A percentile compares a stretch with the other conserved stretches of the same genome.
Conservation (phyloP, 2,329 filamentous ascomycete species). For the Calonectria pauciramosa region DNA sequence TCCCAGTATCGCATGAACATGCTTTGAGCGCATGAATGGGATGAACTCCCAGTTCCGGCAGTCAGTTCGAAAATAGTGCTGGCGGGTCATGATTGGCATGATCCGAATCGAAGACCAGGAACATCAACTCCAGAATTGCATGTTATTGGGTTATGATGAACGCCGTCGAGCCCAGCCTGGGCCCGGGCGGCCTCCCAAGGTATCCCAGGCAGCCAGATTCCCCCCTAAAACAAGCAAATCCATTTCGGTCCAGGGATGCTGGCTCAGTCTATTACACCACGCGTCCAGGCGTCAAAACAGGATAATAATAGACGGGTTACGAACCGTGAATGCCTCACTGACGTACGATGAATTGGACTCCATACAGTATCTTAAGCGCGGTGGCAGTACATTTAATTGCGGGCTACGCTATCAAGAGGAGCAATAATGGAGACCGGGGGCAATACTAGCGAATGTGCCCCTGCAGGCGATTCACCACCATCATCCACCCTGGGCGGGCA, state of each 20-base stretch:
- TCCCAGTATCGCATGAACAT: slow-evolving; percentile 3
- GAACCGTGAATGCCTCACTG: not conserved
- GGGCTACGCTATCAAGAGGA: slow-evolving; percentile 9
- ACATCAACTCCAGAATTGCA: slow-evolving; percentile 4
- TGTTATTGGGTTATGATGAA: slow-evolving; percentile 15
- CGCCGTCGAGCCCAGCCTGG: not conserved
- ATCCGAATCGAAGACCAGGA: slow-evolving; percentile 2
- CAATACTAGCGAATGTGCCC: not conserved
- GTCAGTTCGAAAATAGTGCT: not conserved
- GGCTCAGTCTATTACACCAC: not conserved
- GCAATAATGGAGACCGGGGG: not conserved
- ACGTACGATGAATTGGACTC: not conserved
- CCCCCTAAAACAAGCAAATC: not conserved
- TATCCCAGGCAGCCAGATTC: slow-evolving; percentile 1
- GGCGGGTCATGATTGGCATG: slow-evolving; percentile 16
- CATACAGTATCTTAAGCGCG: not conserved
- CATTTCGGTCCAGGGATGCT: not conserved
- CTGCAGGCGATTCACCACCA: slow-evolving; percentile 16
- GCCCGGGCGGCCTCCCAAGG: slow-evolving; percentile 21
- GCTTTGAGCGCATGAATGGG: slow-evolving; percentile 8
- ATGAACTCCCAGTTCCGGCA: slow-evolving; percentile 16
- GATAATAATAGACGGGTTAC: slow-evolving; percentile 16
- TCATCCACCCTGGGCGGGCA: not conserved
- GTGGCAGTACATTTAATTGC: slow-evolving; percentile 10
- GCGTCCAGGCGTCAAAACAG: slow-evolving; percentile 2